A percentile compares a stretch with the other conserved stretches of the same genome.
phyloP scores from a whole-genome alignment of 805 yeast species.

The Candida schatavii region DNA sequence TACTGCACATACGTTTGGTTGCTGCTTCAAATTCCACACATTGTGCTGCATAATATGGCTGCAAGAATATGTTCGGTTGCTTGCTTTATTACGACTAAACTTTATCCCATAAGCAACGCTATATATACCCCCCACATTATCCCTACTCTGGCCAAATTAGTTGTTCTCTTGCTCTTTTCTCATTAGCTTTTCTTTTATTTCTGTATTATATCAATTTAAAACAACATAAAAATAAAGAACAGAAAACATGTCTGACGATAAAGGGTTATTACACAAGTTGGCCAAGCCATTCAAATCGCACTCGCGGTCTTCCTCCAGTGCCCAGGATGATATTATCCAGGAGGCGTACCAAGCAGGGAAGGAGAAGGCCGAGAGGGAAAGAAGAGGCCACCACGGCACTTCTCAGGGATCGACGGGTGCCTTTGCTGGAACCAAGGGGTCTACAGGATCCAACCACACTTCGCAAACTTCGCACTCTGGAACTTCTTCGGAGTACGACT shows the following conservation, averaged over 20 bases:
- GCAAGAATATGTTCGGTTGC: slow-evolving; percentile 3
- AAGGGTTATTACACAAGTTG: slow-evolving; percentile 19
- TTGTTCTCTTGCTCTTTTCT: too few species aligned
- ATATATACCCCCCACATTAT: neutral
- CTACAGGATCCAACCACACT: neutral
- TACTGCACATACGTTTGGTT: neutral
- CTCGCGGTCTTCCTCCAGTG: slow-evolving; percentile 8
- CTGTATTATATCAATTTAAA: too few species aligned
- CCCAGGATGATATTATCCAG: slow-evolving; percentile 3
- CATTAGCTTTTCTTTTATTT: too few species aligned
- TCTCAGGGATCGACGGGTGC: slow-evolving; percentile 8
- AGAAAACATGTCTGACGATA: slow-evolving; percentile 16
- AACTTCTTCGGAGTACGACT: neutral
- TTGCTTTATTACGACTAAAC: neutral
- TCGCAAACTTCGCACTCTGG: slow-evolving; percentile 1
- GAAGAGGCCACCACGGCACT: neutral
- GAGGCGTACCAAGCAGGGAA: slow-evolving; percentile 6
- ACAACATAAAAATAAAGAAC: neutral
- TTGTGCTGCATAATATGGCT: slow-evolving; percentile 4
- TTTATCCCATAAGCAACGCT: neutral
- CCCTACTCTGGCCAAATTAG: too few species aligned
- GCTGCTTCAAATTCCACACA: neutral
- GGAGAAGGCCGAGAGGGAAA: slow-evolving; percentile 1
- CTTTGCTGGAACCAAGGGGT: slow-evolving; percentile 20
- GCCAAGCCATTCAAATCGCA: slow-evolving; percentile 21